Base-by-base conservation (phyloP, 202 grass and related monocot species). In the Setaria viridis region DNA sequence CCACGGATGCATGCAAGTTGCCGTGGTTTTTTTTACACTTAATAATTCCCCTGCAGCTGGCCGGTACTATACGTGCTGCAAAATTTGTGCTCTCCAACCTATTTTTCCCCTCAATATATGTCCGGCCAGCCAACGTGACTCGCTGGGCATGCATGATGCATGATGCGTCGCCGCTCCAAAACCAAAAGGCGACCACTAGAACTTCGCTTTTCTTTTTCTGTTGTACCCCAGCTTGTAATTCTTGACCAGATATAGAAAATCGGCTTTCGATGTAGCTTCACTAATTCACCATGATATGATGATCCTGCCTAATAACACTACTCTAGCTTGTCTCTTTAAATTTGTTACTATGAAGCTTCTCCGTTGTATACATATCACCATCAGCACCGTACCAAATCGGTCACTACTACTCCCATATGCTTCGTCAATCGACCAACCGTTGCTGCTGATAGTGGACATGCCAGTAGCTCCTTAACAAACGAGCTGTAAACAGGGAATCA, bases 141-240 rank as follows among this genome's bases (percentile, higher is more conserved):
- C 9, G 9, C 9, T n/a, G 51, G 33, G 54, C 73, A 56, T 58
- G 73, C 72, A 19, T 15, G 19, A 35, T 54, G 58, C 58, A 60
- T 29, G 58, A 60, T 60, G 72, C 32, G 16, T 25, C n/a, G 62
- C 47, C 46, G 46, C 50, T 50, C 62, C 17, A 80, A 67, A 80
- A 80, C 17, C 19, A 37, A 54, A 54, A 80, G 49, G 11, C 19
- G 1, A 25, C 49, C 11, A 51, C 62, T 66, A 19, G 57, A 78
- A 79, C 76, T 12, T 63, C 46, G 2, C 1, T 5, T 49, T 45
- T 63, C 13, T 6, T 6, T 6, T 41, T 41, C 39, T 41, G 5
- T 6, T 47, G 7, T 34, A 3, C 8, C 1, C 41, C 4, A 15
- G 12, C 17, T 46, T 41, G 75, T 43, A 34, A 73, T 73, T 73